A percentile compares a stretch with the other conserved stretches of the same genome.
Evolutionary conservation across 192 early-diverging fungal species (phyloP).

Genomic region (Backusella luteola): DNA sequence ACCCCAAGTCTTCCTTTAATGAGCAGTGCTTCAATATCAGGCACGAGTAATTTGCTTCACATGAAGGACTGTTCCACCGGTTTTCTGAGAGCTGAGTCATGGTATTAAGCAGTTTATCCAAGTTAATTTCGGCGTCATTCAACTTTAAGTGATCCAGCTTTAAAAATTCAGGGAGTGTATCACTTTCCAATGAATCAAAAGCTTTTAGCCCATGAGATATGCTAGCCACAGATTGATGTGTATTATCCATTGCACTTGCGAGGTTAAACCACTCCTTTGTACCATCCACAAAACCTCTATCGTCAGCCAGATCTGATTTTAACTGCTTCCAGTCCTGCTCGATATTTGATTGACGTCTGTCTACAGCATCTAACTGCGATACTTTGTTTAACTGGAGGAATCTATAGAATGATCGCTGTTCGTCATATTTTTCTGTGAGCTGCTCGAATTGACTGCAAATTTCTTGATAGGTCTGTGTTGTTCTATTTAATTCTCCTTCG

Average conservation of each 20-base stretch:
- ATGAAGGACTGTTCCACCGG: neutral
- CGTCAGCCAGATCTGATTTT: neutral
- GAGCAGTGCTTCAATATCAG: neutral
- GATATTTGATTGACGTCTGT: neutral
- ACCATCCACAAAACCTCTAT: neutral
- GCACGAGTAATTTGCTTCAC: neutral
- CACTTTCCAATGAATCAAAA: neutral
- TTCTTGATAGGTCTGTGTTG: neutral
- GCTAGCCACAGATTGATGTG: neutral
- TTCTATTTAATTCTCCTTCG: neutral
- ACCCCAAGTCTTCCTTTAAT: neutral
- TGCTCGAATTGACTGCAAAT: neutral
- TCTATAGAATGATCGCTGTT: neutral
- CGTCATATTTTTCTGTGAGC: neutral
- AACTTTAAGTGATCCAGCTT: neutral
- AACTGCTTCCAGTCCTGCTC: neutral
- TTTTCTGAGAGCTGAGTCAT: neutral
- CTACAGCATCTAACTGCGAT: neutral
- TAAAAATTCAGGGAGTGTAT: neutral
- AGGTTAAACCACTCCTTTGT: neutral
- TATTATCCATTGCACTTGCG: neutral
- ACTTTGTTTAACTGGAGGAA: conserved; percentile 10
- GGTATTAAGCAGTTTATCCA: neutral
- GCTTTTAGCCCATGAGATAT: neutral
- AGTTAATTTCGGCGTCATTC: neutral